phyloP scores from a whole-genome alignment of 768 basidiomycete genomes.

The Saitozyma sp. region DNA sequence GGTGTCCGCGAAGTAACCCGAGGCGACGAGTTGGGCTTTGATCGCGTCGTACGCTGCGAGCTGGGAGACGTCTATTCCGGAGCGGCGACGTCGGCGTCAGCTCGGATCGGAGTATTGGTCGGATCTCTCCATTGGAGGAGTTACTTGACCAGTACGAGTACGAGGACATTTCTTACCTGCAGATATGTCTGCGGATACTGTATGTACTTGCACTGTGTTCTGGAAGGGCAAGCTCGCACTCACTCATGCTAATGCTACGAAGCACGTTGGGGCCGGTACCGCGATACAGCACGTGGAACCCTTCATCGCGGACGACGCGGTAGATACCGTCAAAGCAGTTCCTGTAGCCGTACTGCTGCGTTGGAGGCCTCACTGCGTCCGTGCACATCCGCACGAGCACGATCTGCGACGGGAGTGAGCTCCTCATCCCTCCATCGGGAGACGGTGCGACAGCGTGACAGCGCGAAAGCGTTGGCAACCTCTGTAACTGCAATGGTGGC shows the following conservation, averaged over 20 bases:
- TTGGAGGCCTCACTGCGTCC: neutral
- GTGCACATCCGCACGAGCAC: neutral
- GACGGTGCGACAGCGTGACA: no score
- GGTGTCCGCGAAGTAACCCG: neutral
- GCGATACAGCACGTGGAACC: neutral
- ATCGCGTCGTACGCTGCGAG: neutral
- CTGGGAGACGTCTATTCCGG: neutral
- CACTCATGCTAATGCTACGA: neutral
- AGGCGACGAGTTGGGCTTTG: neutral
- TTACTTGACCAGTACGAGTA: no score
- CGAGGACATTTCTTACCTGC: no score
- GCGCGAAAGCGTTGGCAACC: no score
- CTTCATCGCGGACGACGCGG: neutral
- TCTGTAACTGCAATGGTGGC: no score
- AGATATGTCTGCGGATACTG: no score
- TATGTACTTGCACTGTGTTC: no score
- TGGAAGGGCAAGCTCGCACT: neutral
- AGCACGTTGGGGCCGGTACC: neutral
- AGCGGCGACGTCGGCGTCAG: no score
- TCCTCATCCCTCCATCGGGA: neutral
- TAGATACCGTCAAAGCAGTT: neutral
- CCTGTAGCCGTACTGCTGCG: neutral
- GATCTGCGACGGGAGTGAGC: neutral
- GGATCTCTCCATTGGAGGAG: no score
- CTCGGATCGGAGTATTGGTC: no score